phyloP scores from a whole-genome alignment of 805 yeast species.

The Cyberlindnera nakhonratchasimensis region DNA sequence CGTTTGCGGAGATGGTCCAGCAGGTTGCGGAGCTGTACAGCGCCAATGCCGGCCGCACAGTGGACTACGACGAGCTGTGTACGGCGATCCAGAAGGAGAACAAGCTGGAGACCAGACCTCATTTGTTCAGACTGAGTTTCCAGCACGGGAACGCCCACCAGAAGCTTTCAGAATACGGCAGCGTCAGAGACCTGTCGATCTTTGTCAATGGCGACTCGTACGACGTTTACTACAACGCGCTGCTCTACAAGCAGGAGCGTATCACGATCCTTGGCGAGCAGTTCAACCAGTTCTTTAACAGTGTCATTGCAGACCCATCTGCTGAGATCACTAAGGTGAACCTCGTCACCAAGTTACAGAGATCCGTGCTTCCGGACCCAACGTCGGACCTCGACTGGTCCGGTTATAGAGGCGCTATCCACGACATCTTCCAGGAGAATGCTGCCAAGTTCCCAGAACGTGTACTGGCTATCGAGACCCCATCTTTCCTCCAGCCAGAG shows the following conservation, averaged over 20 bases:
- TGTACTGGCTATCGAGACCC: constrained; percentile 90
- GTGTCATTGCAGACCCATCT: constrained; percentile 36
- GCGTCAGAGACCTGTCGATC: constrained; percentile 62
- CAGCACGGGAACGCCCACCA: constrained; percentile 39
- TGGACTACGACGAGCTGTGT: constrained; percentile 56
- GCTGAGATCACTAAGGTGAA: constrained; percentile 55
- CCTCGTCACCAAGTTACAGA: constrained; percentile 67
- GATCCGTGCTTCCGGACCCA: constrained; percentile 75
- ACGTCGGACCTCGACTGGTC: constrained; percentile 84
- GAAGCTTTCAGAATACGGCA: constrained; percentile 38
- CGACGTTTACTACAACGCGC: constrained; percentile 65
- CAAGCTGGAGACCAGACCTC: constrained; percentile 55
- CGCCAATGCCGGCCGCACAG: constrained; percentile 29
- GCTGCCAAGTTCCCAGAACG: constrained; percentile 83
- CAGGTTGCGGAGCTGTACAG: constrained; percentile 42
- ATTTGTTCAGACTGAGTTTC: constrained; percentile 54
- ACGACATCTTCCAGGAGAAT: constrained; percentile 87
- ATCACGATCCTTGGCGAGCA: constrained; percentile 71
- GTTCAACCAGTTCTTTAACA: constrained; percentile 48
- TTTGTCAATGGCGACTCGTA: constrained; percentile 38
- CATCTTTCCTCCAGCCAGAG: constrained; percentile 50
- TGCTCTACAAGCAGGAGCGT: constrained; percentile 69
- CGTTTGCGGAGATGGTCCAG: constrained; percentile 51
- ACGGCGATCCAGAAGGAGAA: constrained; percentile 45
- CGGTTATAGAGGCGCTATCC: constrained; percentile 91